Base-by-base conservation (phyloP, 2,329 filamentous ascomycete genomes). In the Phoma sp. region DNA sequence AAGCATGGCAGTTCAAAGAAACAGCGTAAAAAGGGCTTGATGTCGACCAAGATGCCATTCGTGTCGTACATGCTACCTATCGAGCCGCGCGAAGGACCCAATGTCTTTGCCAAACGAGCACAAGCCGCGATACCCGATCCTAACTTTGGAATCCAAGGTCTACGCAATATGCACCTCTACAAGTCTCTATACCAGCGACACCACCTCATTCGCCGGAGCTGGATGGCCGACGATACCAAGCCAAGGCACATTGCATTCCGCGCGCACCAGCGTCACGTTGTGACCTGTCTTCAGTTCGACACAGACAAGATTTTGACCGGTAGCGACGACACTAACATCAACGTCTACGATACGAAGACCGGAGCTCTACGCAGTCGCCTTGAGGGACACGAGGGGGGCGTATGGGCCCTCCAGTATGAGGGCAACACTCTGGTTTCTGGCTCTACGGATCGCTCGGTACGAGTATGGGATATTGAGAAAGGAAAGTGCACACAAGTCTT, bases 381-480 rank as follows among this genome's bases (percentile, higher is more conserved):
- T 2, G 89, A 93, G 68, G 95, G 95, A 2, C 95, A 99, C 65
- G 95, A 99, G 75, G 95, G 95, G 31, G 95, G 95, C 40, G 95
- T 99, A 1, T 99, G 95, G 95, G 95, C 95, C 27, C 79, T 99
- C 48, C 93, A 98, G 74, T 99, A 98, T 72, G 89, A 97, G 71
- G 94, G 93, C 45, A 97, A 98, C 71, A 92, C 91, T 15, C 80
- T 99, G 19, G 95, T 99, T 2, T 99, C 95, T 15, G 95, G 95
- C 2, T 97, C 93, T 6, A 99, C 95, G 0, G 95, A 99, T 76
- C 85, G 95, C 41, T 96, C 95, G 10, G 95, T 99, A n/a, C 88
- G 95, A n/a, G 94, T 99, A 0, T 99, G 95, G 95, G 94, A 99
- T 72, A 97, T 99, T 61, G 92, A 96, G 70, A 89, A 89, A 67